These are phyloP conservation scores for Coemansia sp. DNA, from an alignment of 192 early-diverging fungal species.

Conservation along the genomic window DNA sequence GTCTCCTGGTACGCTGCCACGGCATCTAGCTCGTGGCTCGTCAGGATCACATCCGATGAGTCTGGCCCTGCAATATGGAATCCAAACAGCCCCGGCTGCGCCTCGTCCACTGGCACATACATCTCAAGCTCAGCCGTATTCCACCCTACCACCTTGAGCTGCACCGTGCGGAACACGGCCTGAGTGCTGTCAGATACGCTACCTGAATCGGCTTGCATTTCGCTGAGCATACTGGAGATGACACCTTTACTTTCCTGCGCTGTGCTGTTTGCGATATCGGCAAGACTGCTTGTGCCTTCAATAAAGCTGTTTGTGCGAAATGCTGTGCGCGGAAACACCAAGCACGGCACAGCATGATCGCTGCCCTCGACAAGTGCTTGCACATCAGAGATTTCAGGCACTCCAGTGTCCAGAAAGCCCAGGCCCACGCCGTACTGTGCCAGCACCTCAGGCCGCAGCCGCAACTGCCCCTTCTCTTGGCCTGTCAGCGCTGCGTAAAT, in stretches of 20 bases:
- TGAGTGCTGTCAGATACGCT: not conserved
- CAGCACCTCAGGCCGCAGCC: conserved; percentile 40
- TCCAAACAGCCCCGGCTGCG: conserved; percentile 62
- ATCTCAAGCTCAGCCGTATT: conserved; percentile 46
- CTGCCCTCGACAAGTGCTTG: conserved; percentile 28
- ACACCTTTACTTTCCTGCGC: not conserved
- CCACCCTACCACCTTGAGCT: conserved; percentile 57
- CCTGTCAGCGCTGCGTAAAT: conserved; percentile 48
- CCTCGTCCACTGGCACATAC: conserved; percentile 57
- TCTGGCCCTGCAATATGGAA: conserved; percentile 57
- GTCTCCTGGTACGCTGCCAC: conserved; percentile 68
- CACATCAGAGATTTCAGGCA: conserved; percentile 32
- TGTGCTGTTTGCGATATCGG: not conserved
- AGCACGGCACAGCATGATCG: conserved; percentile 30
- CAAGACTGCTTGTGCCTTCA: conserved; percentile 5
- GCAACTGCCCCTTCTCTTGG: conserved; percentile 31
- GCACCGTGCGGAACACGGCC: conserved; percentile 36
- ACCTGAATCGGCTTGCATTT: not conserved
- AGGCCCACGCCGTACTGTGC: conserved; percentile 56
- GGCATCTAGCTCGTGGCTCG: conserved; percentile 65
- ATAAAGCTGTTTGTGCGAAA: conserved; percentile 57
- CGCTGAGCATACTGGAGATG: conserved; percentile 26
- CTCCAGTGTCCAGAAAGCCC: conserved; percentile 37
- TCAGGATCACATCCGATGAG: conserved; percentile 55
- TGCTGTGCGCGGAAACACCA: conserved; percentile 56